Percentiles rank a stretch among this genome's conserved stretches.
These are phyloP conservation scores for Polytrichum formosum DNA, from an alignment of 225 moss, liverwort and hornwort species.

Conservation along the genomic window DNA sequence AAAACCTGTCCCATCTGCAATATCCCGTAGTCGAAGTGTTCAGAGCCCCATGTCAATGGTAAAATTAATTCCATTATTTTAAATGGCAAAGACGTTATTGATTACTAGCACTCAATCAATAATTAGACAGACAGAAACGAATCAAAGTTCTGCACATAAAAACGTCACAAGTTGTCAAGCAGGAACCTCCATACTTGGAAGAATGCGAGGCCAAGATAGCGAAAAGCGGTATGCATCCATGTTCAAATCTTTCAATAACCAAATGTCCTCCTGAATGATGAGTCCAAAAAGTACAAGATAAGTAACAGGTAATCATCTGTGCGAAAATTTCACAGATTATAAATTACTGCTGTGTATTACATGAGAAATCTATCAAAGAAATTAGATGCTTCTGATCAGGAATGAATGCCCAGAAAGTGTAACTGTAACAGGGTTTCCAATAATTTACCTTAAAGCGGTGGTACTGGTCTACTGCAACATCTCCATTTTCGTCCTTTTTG, in stretches of 20 bases:
- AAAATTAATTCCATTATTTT: neutral
- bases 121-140: neutral
- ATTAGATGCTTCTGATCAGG: slow-evolving; percentile 12
- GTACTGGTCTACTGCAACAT: slow-evolving; percentile 9
- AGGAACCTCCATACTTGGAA: slow-evolving; percentile 44
- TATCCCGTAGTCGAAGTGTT: neutral
- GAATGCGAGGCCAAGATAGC: slow-evolving; percentile 73
- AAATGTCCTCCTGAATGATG: slow-evolving; percentile 55
- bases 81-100: neutral
- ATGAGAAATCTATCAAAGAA: neutral
- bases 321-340: no score
- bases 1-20: slow-evolving; percentile 53
- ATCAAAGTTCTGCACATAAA: neutral
- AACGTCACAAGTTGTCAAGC: no score
- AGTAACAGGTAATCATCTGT: neutral
- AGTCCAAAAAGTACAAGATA: neutral
- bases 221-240: slow-evolving; percentile 90
- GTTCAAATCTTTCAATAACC: slow-evolving; percentile 59
- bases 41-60: neutral
- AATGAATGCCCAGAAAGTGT: neutral
- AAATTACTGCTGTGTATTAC: no score
- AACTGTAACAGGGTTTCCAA: neutral
- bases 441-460: slow-evolving; percentile 6
- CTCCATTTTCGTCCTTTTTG: neutral
- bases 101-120: neutral